Conservation (phyloP, 805 yeast species). For the Candida mattraensis region DNA sequence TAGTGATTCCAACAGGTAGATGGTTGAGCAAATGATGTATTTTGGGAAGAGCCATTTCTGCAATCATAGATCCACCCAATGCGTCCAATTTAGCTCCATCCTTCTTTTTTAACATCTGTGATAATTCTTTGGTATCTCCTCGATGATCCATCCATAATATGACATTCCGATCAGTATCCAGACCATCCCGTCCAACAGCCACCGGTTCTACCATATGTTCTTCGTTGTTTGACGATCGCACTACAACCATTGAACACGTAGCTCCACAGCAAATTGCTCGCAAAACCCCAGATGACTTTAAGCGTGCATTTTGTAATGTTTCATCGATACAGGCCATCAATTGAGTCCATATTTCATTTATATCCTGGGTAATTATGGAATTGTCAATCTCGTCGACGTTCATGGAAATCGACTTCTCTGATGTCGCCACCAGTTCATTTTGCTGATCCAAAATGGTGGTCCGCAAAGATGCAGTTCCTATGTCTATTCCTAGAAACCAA, state of each 20-base stretch:
- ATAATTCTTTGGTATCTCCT: slow-evolving; percentile 38
- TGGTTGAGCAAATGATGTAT: slow-evolving; percentile 37
- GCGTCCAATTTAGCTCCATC: slow-evolving; percentile 1
- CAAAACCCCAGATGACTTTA: slow-evolving; percentile 9
- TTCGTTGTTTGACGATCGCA: slow-evolving; percentile 23
- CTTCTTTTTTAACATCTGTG: slow-evolving; percentile 24
- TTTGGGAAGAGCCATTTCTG: slow-evolving; percentile 62
- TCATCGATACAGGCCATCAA: slow-evolving; percentile 7
- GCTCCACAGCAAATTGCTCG: slow-evolving; percentile 47
- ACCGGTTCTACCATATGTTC: slow-evolving; percentile 27
- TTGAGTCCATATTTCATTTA: slow-evolving; percentile 15
- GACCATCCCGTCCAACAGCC: slow-evolving; percentile 32
- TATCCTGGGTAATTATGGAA: slow-evolving; percentile 15
- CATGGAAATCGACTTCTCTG: slow-evolving; percentile 10
- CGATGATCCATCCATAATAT: slow-evolving; percentile 63
- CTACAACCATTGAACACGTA: slow-evolving; percentile 59
- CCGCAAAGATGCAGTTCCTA: slow-evolving; percentile 19
- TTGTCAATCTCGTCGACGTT: slow-evolving; percentile 2
- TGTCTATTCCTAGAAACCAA: slow-evolving; percentile 20
- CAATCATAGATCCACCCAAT: slow-evolving; percentile 36
- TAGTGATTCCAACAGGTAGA: neutral
- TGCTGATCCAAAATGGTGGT: slow-evolving; percentile 6
- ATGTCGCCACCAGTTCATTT: slow-evolving; percentile 5
- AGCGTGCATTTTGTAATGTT: slow-evolving; percentile 3
- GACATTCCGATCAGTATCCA: slow-evolving; percentile 37